phyloP scores from a whole-genome alignment of 2,329 filamentous ascomycete species.

The Diaporthe australafricana region DNA sequence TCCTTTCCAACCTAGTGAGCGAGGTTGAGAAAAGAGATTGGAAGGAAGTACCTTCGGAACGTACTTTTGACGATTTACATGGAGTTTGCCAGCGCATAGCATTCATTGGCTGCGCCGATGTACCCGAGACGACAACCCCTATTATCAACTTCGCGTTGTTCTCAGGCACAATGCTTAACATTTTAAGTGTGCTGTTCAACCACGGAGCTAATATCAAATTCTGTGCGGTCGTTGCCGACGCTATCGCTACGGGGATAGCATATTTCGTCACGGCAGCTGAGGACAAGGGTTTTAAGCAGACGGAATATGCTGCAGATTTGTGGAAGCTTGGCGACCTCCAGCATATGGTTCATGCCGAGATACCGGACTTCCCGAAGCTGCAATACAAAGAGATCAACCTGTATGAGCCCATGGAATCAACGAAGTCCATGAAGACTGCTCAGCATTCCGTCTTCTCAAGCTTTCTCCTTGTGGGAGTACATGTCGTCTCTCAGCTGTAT shows the following conservation, averaged over 20 bases:
- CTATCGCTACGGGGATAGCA: conserved; percentile 28
- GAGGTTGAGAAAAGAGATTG: conserved; percentile 40
- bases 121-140: conserved; percentile 41
- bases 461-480: conserved; percentile 32
- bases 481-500: conserved; percentile 33
- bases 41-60: conserved; percentile 27
- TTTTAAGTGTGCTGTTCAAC: conserved; percentile 30
- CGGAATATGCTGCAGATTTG: background rate
- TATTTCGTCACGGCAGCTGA: conserved; percentile 20
- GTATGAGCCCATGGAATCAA: conserved; percentile 29
- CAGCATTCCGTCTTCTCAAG: conserved; percentile 17
- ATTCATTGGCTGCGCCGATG: conserved; percentile 61
- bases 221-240: conserved; percentile 23
- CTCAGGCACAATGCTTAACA: conserved; percentile 46
- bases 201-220: conserved; percentile 20
- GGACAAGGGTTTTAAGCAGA: conserved; percentile 4
- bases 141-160: conserved; percentile 56
- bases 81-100: conserved; percentile 52
- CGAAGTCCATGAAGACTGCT: conserved; percentile 6
- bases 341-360: background rate
- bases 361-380: conserved; percentile 31
- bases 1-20: conserved; percentile 41
- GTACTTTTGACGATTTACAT: conserved; percentile 48
- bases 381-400: conserved; percentile 5
- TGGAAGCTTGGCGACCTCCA: background rate